Base-by-base conservation (phyloP, 2,329 filamentous ascomycete genomes). In the Pseudogymnoascus sp. region DNA sequence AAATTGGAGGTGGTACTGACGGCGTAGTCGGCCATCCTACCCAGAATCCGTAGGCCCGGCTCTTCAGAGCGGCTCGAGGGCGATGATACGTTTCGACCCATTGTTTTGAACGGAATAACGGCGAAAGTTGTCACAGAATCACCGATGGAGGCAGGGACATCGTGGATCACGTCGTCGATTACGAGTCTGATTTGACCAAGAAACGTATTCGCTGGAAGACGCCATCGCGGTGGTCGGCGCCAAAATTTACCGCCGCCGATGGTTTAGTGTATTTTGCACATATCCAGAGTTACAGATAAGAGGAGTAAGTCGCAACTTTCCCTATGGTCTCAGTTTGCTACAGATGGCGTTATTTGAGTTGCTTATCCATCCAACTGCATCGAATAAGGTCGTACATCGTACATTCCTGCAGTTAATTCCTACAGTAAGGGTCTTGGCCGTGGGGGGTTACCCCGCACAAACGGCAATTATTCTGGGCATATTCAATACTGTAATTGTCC, bases 81-180 rank as follows among this genome's bases (percentile, higher is more conserved):
- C 24, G 24, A 29, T 47, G 24, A 11, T 47, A 11, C 41, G 24
- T n/a, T 47, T 29, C 41, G 15, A 17, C 47, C 7, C 33, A 11
- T 29, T 54, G 29, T 33, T 54, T 13, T 15, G 29, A 54, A 54
- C 47, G 29, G 47, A 54, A 33, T 54, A 31, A 54, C 47, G 47
- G 47, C 47, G 47, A 54, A 54, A 54, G 47, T 35, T 54, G 47
- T 8, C 29, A 9, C 9, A 35, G 29, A 54, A 33, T 33, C 29
- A 21, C 47, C 29, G 47, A 54, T 54, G 47, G 13, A 54, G 21
- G 29, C 26, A 54, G 9, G 47, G 29, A 54, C 47, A 35, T 33
- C 47, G 29, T 13, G 47, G 47, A 54, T 54, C 47, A 54, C 47
- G 47, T 54, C 47, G 47, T 54, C 47, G 47, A 54, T 54, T 54